Base-by-base conservation (phyloP, 2,329 filamentous ascomycete genomes). In the Tolypocladium inflatum region DNA sequence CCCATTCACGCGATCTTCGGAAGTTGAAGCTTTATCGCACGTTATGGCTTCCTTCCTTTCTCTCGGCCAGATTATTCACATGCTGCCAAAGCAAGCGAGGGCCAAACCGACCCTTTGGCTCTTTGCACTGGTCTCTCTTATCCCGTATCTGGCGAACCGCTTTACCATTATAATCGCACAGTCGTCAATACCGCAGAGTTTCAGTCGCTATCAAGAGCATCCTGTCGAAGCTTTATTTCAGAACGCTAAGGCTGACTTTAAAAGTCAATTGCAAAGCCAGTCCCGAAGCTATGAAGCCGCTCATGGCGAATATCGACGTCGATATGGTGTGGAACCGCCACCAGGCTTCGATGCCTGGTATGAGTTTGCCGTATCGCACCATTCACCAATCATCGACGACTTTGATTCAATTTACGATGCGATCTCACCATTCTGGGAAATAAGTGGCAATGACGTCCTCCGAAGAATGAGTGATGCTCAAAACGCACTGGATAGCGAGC, bases 351-450 rank as follows among this genome's bases (percentile, higher is more conserved):
- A 74, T 1, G 65, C 61, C 3, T 82, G 79, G 80, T 78, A 71
- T 26, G 61, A 70, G 0, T 80, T 73, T 54, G 78, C 78, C 0
- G 54, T 62, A 2, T 61, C 62, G 0, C 65, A 77, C 1, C 39
- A 73, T 2, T 79, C 78, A 0, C 69, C 69, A 0, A 70, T 81
- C 21, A 79, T 81, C 39, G 78, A 81, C 58, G 75, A 81, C 3
- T 81, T 78, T 38, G 76, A 81, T 42, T 68, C 63, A 0, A 76
- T 82, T 2, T 66, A 73, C 48, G 59, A 74, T 0, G 60, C 67
- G 0, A 62, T 82, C 1, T 64, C 66, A 0, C 78, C 77, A 0
- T 77, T 80, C 45, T 69, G 71, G 58, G 67, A 59, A 3, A 37
- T 78, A 0, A 74, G 70, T 35, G 76, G 74, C 0, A 58, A 63